Conservation (phyloP, 495 filamentous ascomycete species). For the Copromyces sp. region DNA sequence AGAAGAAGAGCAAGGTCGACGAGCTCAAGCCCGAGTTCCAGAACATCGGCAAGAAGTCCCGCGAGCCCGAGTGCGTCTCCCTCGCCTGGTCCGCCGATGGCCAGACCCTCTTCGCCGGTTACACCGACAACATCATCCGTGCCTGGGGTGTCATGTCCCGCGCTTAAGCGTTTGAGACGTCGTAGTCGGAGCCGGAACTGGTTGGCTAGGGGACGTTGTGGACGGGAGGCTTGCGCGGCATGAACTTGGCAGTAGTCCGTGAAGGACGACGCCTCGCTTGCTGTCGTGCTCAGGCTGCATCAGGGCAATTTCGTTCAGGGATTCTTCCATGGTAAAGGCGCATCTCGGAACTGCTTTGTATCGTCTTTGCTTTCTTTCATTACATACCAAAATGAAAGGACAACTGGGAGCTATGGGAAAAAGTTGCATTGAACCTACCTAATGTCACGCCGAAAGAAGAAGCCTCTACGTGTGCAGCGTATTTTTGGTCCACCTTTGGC, state of each 20-base stretch:
- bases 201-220: conserved; percentile 8
- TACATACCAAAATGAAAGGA: conserved; percentile 17
- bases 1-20: conserved; percentile 99
- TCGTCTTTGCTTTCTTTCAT: conserved; percentile 31
- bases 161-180: conserved; percentile 33
- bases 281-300: neutral
- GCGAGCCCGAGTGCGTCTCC: conserved; percentile 95
- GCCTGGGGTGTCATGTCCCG: conserved; percentile 95
- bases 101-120: conserved; percentile 98
- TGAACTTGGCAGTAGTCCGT: neutral
- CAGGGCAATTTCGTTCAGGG: conserved; percentile 20
- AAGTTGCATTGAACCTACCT: neutral
- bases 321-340: conserved; percentile 27
- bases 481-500: neutral
- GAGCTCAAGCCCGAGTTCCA: conserved; percentile 99
- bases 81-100: conserved; percentile 97
- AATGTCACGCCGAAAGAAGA: neutral
- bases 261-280: neutral
- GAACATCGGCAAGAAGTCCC: conserved; percentile 94
- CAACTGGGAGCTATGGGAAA: conserved; percentile 21
- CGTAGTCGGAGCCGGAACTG: conserved; percentile 11
- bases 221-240: conserved; percentile 14
- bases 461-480: neutral
- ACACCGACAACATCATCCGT: conserved; percentile 99
- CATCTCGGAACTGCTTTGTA: conserved; percentile 28